phyloP scores from a whole-genome alignment of 1,284 basidiomycete species.

The Cutaneotrichosporon cyanovorans region DNA sequence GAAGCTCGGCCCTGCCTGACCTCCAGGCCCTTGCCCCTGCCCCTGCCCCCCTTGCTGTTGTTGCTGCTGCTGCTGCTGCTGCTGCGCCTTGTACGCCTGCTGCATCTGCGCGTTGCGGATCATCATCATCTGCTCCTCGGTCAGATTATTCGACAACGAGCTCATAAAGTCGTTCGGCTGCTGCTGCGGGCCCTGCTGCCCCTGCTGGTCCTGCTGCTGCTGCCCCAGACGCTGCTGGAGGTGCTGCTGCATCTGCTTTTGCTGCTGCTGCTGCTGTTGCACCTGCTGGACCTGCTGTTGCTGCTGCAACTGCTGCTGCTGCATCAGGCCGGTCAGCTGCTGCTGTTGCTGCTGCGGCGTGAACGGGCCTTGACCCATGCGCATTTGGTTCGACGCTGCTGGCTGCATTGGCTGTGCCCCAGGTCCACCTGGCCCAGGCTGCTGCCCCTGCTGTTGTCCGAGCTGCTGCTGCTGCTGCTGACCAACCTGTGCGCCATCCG shows the following conservation, averaged over 20 bases:
- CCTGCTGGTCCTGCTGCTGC: background rate
- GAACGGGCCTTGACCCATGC: too few species aligned
- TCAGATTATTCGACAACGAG: conserved; percentile 11
- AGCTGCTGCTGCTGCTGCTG: conserved; percentile 9
- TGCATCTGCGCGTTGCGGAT: conserved; percentile 10
- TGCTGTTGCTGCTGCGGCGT: conserved; percentile 5
- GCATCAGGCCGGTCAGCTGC: conserved; percentile 4
- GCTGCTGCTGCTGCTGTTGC: conserved; percentile 3
- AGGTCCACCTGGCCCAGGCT: too few species aligned
- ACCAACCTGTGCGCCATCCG: too few species aligned
- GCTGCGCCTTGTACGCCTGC: conserved; percentile 8
- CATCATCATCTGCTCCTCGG: conserved; percentile 14
- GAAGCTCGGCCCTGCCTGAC: too few species aligned
- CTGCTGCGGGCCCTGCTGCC: conserved; percentile 4
- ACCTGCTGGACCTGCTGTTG: conserved; percentile 6
- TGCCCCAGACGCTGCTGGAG: conserved; percentile 2
- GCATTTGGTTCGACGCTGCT: too few species aligned
- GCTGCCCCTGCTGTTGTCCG: conserved; percentile 3
- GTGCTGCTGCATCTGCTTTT: conserved; percentile 5
- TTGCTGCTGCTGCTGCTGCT: conserved; percentile 3
- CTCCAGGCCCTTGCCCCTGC: too few species aligned
- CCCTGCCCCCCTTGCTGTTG: background rate
- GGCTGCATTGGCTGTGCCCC: too few species aligned
- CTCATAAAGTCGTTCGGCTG: conserved; percentile 12
- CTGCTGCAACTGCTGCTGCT: conserved; percentile 10